Evolutionary conservation across 2,329 filamentous ascomycete genomes (phyloP).

Genomic region (Gnomoniopsis sp.): DNA sequence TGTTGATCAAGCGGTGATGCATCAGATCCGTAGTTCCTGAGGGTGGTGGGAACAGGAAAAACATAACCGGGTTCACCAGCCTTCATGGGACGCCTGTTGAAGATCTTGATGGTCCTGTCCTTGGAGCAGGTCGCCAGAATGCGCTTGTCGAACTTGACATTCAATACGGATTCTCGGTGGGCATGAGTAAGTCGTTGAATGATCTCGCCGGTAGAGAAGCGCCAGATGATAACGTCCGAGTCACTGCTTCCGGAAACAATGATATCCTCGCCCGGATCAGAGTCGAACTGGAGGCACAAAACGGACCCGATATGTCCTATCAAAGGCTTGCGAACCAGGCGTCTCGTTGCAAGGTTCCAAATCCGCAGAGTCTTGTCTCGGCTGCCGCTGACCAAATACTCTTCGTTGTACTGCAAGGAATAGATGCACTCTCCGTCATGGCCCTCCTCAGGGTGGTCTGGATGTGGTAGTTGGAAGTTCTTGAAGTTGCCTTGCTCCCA

Average conservation of each 20-base stretch:
- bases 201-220: slow-evolving; percentile 83
- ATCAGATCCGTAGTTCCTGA: slow-evolving; percentile 55
- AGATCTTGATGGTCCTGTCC: slow-evolving; percentile 94
- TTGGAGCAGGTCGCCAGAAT: slow-evolving; percentile 97
- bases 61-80: slow-evolving; percentile 57
- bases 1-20: slow-evolving; percentile 42
- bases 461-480: slow-evolving; percentile 90
- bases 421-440: slow-evolving; percentile 87
- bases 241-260: slow-evolving; percentile 97
- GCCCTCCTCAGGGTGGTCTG: slow-evolving; percentile 72
- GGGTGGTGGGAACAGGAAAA: slow-evolving; percentile 47
- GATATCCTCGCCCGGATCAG: slow-evolving; percentile 79
- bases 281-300: slow-evolving; percentile 91
- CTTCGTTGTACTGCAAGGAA: slow-evolving; percentile 81
- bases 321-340: slow-evolving; percentile 72
- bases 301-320: slow-evolving; percentile 81
- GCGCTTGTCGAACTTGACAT: slow-evolving; percentile 85
- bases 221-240: slow-evolving; percentile 86
- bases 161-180: slow-evolving; percentile 87
- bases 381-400: slow-evolving; percentile 89
- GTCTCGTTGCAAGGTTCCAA: slow-evolving; percentile 81
- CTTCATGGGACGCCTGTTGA: slow-evolving; percentile 72
- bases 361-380: slow-evolving; percentile 83
- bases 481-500: slow-evolving; percentile 80
- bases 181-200: slow-evolving; percentile 73